Base-by-base conservation (phyloP, 306 rosid species). In the Chamaecrista fasciculata region DNA sequence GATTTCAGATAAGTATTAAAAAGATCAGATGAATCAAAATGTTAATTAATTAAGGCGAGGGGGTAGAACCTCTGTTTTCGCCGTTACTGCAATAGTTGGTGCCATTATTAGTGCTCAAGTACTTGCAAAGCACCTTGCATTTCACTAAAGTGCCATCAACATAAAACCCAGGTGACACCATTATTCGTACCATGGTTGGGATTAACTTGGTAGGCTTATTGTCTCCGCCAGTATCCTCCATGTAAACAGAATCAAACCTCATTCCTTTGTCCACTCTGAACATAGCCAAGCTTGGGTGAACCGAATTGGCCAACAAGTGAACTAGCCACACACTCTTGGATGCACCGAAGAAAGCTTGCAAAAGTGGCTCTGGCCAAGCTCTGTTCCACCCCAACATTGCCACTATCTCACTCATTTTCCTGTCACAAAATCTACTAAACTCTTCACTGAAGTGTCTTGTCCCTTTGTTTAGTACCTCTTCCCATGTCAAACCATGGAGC, bases 391-490 rank as follows among this genome's bases (percentile, higher is more conserved):
- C 95, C 70, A 95, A 73, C 92, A 91, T 82, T 0, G 92, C 89
- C 2, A 95, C 95, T 24, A 95, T 91, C 66, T 91, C 97, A 37
- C 99, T 95, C 99, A 95, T 95, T 71, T 95, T 95, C 78, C 95
- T 70, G 20, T 95, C 99, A 40, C 99, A 95, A 43, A 95, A 95
- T 40, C 88, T 69, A 71, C 99, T 91, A 56, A 87, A 95, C 1
- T 95, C 99, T 55, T 89, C 96, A 31, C 99, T 95, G 85, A 91
- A 91, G 76, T 95, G 97, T 80, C 83, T 82, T 5, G 99, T 95
- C 12, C 99, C 99, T 39, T 91, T 91, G 77, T 63, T 84, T 70
- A 95, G 67, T 6, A 95, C 97, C 34, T 91, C 96, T 47, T 95
- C 92, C 99, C 99, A 95, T 9, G 97, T 91, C 76, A 95, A 58